Evolutionary conservation across 2,329 filamentous ascomycete species (phyloP), one percentile per base, ranked within the genome.

Genomic region (Aspergillus sergii): DNA sequence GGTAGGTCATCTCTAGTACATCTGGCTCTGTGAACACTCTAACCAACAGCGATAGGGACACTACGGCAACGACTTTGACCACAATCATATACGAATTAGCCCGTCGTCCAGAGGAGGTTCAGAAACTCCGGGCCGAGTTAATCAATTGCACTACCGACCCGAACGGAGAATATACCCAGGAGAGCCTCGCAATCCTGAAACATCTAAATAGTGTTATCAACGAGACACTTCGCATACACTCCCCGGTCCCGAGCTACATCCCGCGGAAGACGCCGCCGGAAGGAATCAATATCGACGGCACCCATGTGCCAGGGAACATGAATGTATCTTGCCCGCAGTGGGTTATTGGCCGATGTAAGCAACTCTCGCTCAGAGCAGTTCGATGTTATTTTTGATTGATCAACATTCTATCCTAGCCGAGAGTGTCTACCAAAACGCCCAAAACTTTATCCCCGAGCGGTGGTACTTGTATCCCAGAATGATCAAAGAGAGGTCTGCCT

Each of bases 401-500:
- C 4, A 32, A n/a, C 19, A 3, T 19, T 48, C 26, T 32, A 3
- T 11, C 30, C 10, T 48, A 74, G 70, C 71, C 51, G 71, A 74
- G 45, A 59, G 66, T 5, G 63, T 65, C 63, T 79, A 75, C 64
- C 62, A 62, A 4, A 58, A 70, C 4, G 77, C 28, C 70, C 21
- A 60, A 19, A 63, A 67, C n/a, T 69, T 68, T 41, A 67, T 68
- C 45, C 68, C 66, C 14, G 68, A 80, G 60, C 73, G 77, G 23
- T 80, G 78, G 77, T 74, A 71, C 60, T 68, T 64, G 23, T 67
- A 69, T 12, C 71, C 77, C 2, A 72, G 78, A 19, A 66, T 78
- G 32, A 67, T 78, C 57, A 74, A 74, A 63, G 66, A 77, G 26
- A 72, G 71, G 54, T 64, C 66, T 5, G 75, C 76, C 2, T 79